Conservation (phyloP, 768 basidiomycete species). For the Lactifluus rugatus region DNA sequence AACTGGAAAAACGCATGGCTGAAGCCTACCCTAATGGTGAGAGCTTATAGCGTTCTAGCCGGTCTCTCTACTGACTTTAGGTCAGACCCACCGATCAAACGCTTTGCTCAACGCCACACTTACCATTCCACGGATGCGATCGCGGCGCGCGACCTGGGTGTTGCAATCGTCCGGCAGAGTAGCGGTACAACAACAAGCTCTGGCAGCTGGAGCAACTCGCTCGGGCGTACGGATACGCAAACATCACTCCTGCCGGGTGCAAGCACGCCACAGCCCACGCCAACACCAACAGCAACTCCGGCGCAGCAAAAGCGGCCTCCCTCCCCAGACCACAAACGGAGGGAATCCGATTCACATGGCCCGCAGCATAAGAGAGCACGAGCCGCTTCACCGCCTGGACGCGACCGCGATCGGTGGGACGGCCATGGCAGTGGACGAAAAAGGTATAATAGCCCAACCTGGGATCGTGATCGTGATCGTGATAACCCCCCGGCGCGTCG, state of each 20-base stretch:
- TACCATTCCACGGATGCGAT: slow-evolving; percentile 84
- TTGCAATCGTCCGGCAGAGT: slow-evolving; percentile 39
- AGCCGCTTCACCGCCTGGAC: slow-evolving; percentile 39
- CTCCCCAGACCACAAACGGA: slow-evolving; percentile 32
- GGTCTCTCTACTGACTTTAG: not conserved
- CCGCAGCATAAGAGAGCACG: slow-evolving; percentile 35
- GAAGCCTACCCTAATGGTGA: slow-evolving; percentile 81
- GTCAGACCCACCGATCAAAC: slow-evolving; percentile 81
- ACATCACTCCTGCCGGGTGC: slow-evolving; percentile 14
- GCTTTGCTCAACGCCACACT: slow-evolving; percentile 78
- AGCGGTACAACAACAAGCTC: slow-evolving; percentile 18
- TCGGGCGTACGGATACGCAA: slow-evolving; percentile 19
- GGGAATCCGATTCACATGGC: slow-evolving; percentile 34
- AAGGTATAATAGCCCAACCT: slow-evolving; percentile 34
- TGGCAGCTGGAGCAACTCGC: slow-evolving; percentile 11
- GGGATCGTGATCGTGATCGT: slow-evolving; percentile 39
- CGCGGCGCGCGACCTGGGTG: slow-evolving; percentile 80
- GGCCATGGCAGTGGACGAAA: slow-evolving; percentile 29
- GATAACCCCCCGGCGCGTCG: slow-evolving; percentile 32
- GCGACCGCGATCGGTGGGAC: slow-evolving; percentile 39
- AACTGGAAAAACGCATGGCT: slow-evolving; percentile 80
- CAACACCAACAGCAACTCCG: slow-evolving; percentile 27
- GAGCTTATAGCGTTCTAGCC: slow-evolving; percentile 15
- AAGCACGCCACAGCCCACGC: slow-evolving; percentile 30
- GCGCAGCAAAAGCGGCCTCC: slow-evolving; percentile 25